A percentile compares a stretch with the other conserved stretches of the same genome.
phyloP scores from a whole-genome alignment of 2,329 filamentous ascomycete species.

The Epichloe uncinata region DNA sequence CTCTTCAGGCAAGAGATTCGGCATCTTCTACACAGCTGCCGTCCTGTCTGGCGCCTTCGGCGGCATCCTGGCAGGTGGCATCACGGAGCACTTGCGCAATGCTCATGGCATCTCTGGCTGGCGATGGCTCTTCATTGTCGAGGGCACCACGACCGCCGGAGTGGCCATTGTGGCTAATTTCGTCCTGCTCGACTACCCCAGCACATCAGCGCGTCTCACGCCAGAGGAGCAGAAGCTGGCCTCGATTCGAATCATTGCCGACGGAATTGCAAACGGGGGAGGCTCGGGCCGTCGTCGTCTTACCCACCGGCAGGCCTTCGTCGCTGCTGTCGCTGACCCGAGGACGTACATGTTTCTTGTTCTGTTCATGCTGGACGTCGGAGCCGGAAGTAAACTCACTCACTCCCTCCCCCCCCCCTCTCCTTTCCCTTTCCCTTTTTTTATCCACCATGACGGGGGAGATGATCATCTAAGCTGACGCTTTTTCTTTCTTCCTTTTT shows the following conservation, averaged over 20 bases:
- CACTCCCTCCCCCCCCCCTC: too few species aligned
- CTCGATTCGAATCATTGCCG: slow-evolving; percentile 3
- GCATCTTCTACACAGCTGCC: slow-evolving; percentile 43
- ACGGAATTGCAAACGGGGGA: slow-evolving; percentile 18
- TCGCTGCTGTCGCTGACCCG: slow-evolving; percentile 18
- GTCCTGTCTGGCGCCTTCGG: slow-evolving; percentile 52
- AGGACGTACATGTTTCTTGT: slow-evolving; percentile 6
- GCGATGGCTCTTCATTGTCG: slow-evolving; percentile 58
- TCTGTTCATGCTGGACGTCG: slow-evolving; percentile 12
- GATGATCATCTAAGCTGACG: too few species aligned
- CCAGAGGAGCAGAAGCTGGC: slow-evolving; percentile 22
- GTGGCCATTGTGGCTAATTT: slow-evolving; percentile 43
- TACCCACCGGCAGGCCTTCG: slow-evolving; percentile 3
- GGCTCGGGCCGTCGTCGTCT: slow-evolving; percentile 8
- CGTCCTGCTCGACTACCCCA: slow-evolving; percentile 53
- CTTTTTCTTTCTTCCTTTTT: too few species aligned
- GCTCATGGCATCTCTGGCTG: slow-evolving; percentile 25
- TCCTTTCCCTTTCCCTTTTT: too few species aligned
- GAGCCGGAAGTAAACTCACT: slow-evolving; percentile 22
- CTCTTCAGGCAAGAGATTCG: slow-evolving; percentile 31
- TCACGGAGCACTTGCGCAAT: too few species aligned
- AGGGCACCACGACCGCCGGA: slow-evolving; percentile 43
- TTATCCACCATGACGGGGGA: too few species aligned
- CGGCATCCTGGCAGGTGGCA: slow-evolving; percentile 27
- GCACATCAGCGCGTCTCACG: slow-evolving; percentile 46